phyloP scores from a whole-genome alignment of 352 stramenopile genomes.

The Peronospora destructor region DNA sequence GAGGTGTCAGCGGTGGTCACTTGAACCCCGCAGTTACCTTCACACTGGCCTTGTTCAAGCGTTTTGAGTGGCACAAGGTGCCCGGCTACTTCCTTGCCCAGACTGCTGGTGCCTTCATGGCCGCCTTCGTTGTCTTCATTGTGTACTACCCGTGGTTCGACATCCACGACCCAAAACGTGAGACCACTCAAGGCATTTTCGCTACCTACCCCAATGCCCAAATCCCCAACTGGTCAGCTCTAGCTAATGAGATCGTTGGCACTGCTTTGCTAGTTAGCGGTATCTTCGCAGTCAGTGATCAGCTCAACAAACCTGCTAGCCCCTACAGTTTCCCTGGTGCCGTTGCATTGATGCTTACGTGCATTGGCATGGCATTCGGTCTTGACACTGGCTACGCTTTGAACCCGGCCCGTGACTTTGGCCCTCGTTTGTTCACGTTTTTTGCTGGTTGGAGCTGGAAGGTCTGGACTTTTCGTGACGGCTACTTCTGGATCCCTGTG shows the following conservation, averaged over 20 bases:
- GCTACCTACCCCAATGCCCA: constrained; percentile 40
- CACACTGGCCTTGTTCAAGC: constrained; percentile 45
- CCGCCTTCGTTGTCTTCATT: constrained; percentile 40
- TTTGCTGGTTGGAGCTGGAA: constrained; percentile 42
- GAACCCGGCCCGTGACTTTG: constrained; percentile 43
- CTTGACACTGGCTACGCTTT: constrained; percentile 37
- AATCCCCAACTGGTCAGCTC: constrained; percentile 33
- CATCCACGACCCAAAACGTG: constrained; percentile 32
- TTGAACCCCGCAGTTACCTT: constrained; percentile 58
- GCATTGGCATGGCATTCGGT: constrained; percentile 35
- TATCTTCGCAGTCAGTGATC: constrained; percentile 40
- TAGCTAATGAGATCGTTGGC: constrained; percentile 40
- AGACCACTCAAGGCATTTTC: constrained; percentile 41
- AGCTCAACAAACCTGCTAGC: constrained; percentile 40
- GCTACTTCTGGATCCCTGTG: constrained; percentile 77
- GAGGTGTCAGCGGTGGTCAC: constrained; percentile 50
- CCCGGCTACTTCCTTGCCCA: constrained; percentile 47
- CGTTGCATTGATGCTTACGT: constrained; percentile 30
- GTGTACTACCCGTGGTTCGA: constrained; percentile 59
- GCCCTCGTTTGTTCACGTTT: constrained; percentile 41
- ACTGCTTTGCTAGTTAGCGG: constrained; percentile 35
- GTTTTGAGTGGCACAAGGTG: constrained; percentile 49
- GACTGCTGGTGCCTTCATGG: constrained; percentile 38
- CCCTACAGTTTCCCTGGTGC: constrained; percentile 32
- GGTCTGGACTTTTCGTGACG: constrained; percentile 38